Evolutionary conservation across 2,329 filamentous ascomycete species (phyloP).

Genomic region (Xylaria sp.): DNA sequence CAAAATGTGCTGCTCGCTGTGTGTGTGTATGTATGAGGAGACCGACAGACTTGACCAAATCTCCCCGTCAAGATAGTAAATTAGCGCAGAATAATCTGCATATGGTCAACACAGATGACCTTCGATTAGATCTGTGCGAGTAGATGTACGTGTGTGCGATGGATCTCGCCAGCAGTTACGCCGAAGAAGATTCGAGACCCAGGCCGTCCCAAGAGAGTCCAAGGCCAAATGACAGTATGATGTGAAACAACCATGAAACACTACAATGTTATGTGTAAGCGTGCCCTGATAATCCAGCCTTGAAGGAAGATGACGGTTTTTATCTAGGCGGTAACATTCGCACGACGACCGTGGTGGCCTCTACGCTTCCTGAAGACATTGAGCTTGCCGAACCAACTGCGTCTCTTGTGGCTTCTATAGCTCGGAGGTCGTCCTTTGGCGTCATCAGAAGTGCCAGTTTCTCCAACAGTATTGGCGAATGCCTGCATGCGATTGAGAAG

Average conservation of each 20-base stretch:
- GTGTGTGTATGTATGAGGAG: conserved; percentile 4
- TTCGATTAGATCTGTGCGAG: conserved; percentile 7
- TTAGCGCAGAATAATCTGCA: background rate
- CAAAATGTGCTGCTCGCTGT: background rate
- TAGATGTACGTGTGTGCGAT: conserved; percentile 7
- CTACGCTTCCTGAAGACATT: conserved; percentile 26
- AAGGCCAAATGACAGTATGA: background rate
- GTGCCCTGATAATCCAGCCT: too few relatives aligned
- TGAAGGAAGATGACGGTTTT: background rate
- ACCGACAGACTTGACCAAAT: background rate
- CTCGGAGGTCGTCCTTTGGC: background rate
- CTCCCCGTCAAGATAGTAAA: background rate
- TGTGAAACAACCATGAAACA: background rate
- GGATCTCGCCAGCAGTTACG: too few relatives aligned
- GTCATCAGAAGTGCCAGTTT: conserved; percentile 1
- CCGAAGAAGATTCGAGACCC: conserved; percentile 6
- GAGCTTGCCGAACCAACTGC: conserved; percentile 18
- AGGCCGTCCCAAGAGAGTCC: background rate
- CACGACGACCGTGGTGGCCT: background rate
- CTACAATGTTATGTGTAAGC: background rate
- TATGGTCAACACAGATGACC: conserved; percentile 8
- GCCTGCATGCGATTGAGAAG: conserved; percentile 37
- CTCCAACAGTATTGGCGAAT: too few relatives aligned
- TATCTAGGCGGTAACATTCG: background rate
- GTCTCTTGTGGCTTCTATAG: background rate